A percentile compares a stretch with the other conserved stretches of the same genome.
Evolutionary conservation across 768 basidiomycete species (phyloP).

Genomic region (Holtermanniella nyarrowii): DNA sequence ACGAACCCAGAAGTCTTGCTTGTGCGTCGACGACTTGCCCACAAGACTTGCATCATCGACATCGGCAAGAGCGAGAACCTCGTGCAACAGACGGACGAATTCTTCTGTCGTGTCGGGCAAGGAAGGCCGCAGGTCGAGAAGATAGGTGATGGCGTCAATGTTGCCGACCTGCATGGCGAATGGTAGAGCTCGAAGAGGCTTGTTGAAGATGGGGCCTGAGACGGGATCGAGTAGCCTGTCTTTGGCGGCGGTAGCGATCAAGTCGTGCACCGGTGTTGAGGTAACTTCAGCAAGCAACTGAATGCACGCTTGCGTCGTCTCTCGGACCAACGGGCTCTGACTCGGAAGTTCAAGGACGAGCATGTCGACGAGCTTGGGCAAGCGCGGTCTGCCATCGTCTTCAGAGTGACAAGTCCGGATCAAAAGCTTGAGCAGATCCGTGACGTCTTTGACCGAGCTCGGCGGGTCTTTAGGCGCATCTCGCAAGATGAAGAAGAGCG

Average conservation of each 20-base stretch:
- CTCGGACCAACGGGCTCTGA: conserved; percentile 71
- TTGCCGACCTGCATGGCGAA: conserved; percentile 94
- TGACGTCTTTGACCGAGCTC: conserved; percentile 64
- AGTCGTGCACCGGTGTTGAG: conserved; percentile 59
- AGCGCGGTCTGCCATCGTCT: conserved; percentile 47
- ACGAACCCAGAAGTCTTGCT: conserved; percentile 67
- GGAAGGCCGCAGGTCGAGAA: conserved; percentile 76
- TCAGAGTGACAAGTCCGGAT: conserved; percentile 35
- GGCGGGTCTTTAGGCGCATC: conserved; percentile 87
- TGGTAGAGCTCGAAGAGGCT: conserved; percentile 86
- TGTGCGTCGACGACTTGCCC: conserved; percentile 62
- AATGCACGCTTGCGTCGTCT: conserved; percentile 72
- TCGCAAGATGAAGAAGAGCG: conserved; percentile 80
- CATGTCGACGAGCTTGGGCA: conserved; percentile 64
- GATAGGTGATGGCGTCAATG: conserved; percentile 92
- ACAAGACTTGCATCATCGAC: conserved; percentile 80
- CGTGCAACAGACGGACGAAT: conserved; percentile 77
- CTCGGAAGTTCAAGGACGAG: conserved; percentile 75
- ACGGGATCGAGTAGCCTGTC: conserved; percentile 68
- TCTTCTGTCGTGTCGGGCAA: conserved; percentile 88
- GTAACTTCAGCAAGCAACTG: conserved; percentile 64
- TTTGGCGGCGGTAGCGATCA: conserved; percentile 63
- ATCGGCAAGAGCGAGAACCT: conserved; percentile 88
- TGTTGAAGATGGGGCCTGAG: conserved; percentile 64
- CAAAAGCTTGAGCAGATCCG: conserved; percentile 54